A percentile compares a stretch with the other conserved stretches of the same genome.
phyloP scores from a whole-genome alignment of 352 stramenopile species.

The Blastocystis sp. region DNA sequence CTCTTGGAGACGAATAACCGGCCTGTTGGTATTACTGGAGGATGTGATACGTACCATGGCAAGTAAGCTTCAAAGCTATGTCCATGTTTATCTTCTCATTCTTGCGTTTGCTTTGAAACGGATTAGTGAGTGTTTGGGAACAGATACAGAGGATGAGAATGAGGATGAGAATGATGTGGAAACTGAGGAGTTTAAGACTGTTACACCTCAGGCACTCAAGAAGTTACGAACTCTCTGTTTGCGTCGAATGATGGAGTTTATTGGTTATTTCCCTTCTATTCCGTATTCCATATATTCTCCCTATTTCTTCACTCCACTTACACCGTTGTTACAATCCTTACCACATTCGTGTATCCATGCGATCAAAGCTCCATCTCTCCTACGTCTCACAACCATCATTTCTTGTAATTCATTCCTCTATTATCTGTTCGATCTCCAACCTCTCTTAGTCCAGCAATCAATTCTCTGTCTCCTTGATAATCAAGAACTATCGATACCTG shows the following conservation, averaged over 20 bases:
- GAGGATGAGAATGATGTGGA: background rate
- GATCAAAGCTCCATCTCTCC: background rate
- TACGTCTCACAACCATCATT: slow-evolving; percentile 9
- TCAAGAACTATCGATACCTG: background rate
- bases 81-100: slow-evolving; percentile 11
- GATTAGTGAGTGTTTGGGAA: background rate
- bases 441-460: background rate
- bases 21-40: slow-evolving; percentile 12
- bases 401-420: slow-evolving; percentile 15
- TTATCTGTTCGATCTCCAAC: slow-evolving; percentile 35
- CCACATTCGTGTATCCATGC: background rate
- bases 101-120: background rate
- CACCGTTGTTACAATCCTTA: background rate
- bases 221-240: slow-evolving; percentile 1
- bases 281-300: slow-evolving; percentile 9
- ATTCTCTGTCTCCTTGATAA: slow-evolving; percentile 2
- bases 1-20: background rate
- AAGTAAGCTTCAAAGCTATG: background rate
- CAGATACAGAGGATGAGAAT: background rate
- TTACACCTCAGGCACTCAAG: background rate
- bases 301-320: slow-evolving; percentile 45
- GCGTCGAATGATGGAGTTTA: background rate
- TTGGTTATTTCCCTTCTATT: background rate
- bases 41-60: background rate
- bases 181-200: background rate